Percentiles rank a stretch among this genome's conserved stretches.
phyloP scores from a whole-genome alignment of 345 rosid genomes.

The Mercurialis annua region DNA sequence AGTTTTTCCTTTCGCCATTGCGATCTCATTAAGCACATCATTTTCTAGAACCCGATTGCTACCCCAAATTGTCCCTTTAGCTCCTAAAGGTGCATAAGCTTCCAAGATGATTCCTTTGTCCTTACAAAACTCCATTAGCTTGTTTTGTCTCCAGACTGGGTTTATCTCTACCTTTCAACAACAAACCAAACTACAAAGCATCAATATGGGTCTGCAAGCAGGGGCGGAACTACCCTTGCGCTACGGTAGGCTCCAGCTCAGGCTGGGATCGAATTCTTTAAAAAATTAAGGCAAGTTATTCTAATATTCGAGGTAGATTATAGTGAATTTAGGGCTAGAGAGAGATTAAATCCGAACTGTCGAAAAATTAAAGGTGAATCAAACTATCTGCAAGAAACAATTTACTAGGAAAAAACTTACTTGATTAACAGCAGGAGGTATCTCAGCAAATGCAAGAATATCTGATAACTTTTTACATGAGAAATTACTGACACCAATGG shows the following conservation, averaged over 20 bases:
- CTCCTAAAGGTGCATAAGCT: constrained; percentile 62
- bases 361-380: too few relatives aligned
- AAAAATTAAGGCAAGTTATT: too few relatives aligned
- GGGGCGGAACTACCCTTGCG: too few relatives aligned
- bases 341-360: too few relatives aligned
- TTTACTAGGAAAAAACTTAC: constrained; percentile 28
- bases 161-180: constrained; percentile 66
- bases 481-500: constrained; percentile 84
- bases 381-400: too few relatives aligned
- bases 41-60: constrained; percentile 57
- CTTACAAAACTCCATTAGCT: constrained; percentile 54
- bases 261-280: too few relatives aligned
- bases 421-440: constrained; percentile 76
- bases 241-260: too few relatives aligned
- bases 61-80: constrained; percentile 56
- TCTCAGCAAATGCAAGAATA: constrained; percentile 55
- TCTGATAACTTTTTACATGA: constrained; percentile 61
- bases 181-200: neutral
- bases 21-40: constrained; percentile 56
- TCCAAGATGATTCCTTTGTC: constrained; percentile 44
- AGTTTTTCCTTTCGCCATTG: constrained; percentile 54
- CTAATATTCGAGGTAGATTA: too few relatives aligned
- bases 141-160: constrained; percentile 80
- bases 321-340: too few relatives aligned
- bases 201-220: neutral